These are phyloP conservation scores for Nemania serpens DNA, from an alignment of 2,329 filamentous ascomycete genomes.

Conservation along the genomic window DNA sequence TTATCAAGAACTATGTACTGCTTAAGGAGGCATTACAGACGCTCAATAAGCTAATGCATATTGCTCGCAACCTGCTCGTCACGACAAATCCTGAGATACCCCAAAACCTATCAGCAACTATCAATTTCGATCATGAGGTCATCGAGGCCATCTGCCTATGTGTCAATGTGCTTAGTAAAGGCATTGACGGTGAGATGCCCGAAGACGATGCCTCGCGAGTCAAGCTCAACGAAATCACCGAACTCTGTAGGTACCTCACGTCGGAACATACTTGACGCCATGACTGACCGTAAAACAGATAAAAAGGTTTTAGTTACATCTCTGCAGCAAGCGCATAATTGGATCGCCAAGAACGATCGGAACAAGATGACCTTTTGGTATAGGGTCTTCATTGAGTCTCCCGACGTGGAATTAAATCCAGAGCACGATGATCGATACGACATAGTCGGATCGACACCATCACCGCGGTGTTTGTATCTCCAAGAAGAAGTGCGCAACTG, in stretches of 20 bases:
- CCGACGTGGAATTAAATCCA: constrained; percentile 52
- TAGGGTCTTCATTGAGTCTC: constrained; percentile 63
- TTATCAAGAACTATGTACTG: constrained; percentile 64
- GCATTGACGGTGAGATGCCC: constrained; percentile 66
- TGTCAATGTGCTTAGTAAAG: constrained; percentile 69
- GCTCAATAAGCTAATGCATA: constrained; percentile 70
- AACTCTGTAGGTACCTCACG: constrained; percentile 57
- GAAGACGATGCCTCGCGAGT: constrained; percentile 60
- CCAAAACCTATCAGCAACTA: constrained; percentile 67
- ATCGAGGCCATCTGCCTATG: constrained; percentile 69
- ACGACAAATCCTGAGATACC: constrained; percentile 68
- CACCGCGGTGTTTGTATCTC: constrained; percentile 61
- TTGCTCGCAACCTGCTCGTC: constrained; percentile 67
- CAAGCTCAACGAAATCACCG: constrained; percentile 66
- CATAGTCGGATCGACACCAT: constrained; percentile 52
- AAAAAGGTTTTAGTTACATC: constrained; percentile 70
- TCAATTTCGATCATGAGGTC: constrained; percentile 68
- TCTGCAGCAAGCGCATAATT: constrained; percentile 70
- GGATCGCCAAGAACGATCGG: constrained; percentile 70
- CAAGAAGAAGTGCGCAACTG: constrained; percentile 65
- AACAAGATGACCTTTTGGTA: constrained; percentile 75
- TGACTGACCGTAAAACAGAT: constrained; percentile 47
- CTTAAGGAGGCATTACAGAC: constrained; percentile 67
- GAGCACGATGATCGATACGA: constrained; percentile 56
- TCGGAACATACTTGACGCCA: not conserved